These are phyloP conservation scores for Boechera stricta DNA, from an alignment of 345 rosid species.

Conservation along the genomic window DNA sequence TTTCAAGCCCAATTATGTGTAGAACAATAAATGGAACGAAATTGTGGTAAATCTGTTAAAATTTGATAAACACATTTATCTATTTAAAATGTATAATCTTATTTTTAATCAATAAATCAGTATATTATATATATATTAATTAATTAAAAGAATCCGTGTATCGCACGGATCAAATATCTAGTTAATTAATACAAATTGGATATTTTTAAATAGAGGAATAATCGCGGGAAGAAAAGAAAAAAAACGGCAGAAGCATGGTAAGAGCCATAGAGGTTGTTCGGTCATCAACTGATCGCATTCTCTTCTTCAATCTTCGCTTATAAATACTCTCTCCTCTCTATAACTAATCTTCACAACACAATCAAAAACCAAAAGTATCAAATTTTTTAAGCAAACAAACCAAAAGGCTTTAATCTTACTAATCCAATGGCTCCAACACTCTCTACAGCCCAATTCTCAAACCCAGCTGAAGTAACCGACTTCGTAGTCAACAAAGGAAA, in stretches of 20 bases:
- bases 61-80: too few relatives aligned
- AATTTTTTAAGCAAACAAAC: neutral
- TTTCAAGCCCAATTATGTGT: too few relatives aligned
- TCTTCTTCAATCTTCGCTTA: slow-evolving; percentile 31
- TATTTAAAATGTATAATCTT: too few relatives aligned
- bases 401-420: neutral
- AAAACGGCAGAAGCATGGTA: slow-evolving; percentile 44
- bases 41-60: too few relatives aligned
- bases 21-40: too few relatives aligned
- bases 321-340: slow-evolving; percentile 42
- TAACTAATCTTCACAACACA: slow-evolving; percentile 25
- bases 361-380: neutral
- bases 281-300: slow-evolving; percentile 34
- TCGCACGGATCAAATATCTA: too few relatives aligned
- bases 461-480: slow-evolving; percentile 43
- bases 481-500: slow-evolving; percentile 53
- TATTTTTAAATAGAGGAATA: neutral
- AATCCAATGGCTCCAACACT: slow-evolving; percentile 49
- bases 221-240: slow-evolving; percentile 32
- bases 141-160: too few relatives aligned
- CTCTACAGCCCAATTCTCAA: slow-evolving; percentile 22
- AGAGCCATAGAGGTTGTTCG: slow-evolving; percentile 45
- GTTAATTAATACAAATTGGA: neutral
- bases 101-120: too few relatives aligned
- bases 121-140: too few relatives aligned